These are phyloP conservation scores for Phytopythium litorale DNA, from an alignment of 352 stramenopile species.

Conservation along the genomic window DNA sequence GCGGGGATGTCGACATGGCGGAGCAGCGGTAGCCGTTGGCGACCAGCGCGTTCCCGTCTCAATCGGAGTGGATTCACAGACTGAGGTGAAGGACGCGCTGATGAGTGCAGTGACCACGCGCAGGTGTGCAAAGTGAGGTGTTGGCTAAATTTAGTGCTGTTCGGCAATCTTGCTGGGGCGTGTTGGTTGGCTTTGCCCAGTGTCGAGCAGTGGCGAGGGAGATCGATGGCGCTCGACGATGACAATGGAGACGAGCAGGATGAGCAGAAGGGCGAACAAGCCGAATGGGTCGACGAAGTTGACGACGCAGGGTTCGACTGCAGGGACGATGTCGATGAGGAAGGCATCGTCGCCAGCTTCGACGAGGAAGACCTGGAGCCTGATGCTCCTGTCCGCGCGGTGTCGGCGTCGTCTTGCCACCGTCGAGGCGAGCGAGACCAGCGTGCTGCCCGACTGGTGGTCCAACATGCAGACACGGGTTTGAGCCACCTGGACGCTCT, in stretches of 20 bases:
- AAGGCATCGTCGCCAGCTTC: not conserved
- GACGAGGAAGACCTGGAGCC: slow-evolving; percentile 13
- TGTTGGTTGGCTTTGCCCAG: not conserved
- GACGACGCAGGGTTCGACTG: not conserved
- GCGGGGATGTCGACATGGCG: slow-evolving; percentile 1
- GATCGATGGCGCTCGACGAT: not conserved
- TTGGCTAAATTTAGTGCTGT: slow-evolving; percentile 3
- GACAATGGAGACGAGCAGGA: not conserved
- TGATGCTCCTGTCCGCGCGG: slow-evolving; percentile 5
- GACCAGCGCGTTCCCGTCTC: too few relatives aligned
- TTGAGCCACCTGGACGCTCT: slow-evolving; percentile 22
- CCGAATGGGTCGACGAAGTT: not conserved
- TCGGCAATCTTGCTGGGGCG: not conserved
- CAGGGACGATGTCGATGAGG: not conserved
- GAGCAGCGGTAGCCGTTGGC: not conserved
- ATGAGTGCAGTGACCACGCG: not conserved
- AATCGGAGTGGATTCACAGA: too few relatives aligned
- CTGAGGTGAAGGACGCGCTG: not conserved
- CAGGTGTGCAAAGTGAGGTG: not conserved
- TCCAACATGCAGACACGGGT: slow-evolving; percentile 45
- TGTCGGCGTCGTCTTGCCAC: slow-evolving; percentile 16
- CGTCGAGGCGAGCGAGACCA: slow-evolving; percentile 20
- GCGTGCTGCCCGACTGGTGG: slow-evolving; percentile 22
- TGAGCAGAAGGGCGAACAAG: not conserved
- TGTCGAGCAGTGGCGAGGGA: not conserved